A percentile compares a stretch with the other conserved stretches of the same genome.
These are phyloP conservation scores for Leccinum ochraceum DNA, from an alignment of 768 basidiomycete genomes.

Conservation along the genomic window DNA sequence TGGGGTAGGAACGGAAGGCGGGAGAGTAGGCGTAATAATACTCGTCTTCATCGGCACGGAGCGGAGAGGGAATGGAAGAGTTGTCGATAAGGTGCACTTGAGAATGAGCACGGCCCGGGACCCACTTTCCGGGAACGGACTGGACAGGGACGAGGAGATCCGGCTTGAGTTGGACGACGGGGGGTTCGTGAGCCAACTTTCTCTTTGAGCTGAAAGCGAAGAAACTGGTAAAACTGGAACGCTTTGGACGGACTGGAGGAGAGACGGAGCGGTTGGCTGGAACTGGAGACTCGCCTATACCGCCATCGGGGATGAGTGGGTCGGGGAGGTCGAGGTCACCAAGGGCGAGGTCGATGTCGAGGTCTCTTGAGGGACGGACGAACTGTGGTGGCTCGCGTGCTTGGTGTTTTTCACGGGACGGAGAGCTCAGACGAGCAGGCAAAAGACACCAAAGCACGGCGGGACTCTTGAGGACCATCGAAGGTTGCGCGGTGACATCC, in stretches of 20 bases:
- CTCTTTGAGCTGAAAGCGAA: conserved; percentile 32
- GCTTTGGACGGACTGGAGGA: conserved; percentile 29
- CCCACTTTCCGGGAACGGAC: too few relatives aligned
- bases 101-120: too few relatives aligned
- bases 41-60: conserved; percentile 12
- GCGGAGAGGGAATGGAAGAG: too few relatives aligned
- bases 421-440: conserved; percentile 38
- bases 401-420: not conserved
- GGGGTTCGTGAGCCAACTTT: conserved; percentile 22
- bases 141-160: conserved; percentile 6
- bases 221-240: conserved; percentile 42
- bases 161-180: conserved; percentile 21
- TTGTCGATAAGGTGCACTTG: too few relatives aligned
- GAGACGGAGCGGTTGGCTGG: conserved; percentile 23
- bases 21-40: too few relatives aligned
- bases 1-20: too few relatives aligned
- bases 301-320: conserved; percentile 37
- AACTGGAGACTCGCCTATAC: conserved; percentile 66
- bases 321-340: too few relatives aligned
- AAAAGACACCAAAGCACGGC: conserved; percentile 37
- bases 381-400: too few relatives aligned
- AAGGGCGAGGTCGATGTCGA: too few relatives aligned
- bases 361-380: too few relatives aligned
- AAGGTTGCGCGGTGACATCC: not conserved
- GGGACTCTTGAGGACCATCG: conserved; percentile 39